phyloP scores from a whole-genome alignment of 805 yeast species.

The Wickerhamomyces sydowiorum region DNA sequence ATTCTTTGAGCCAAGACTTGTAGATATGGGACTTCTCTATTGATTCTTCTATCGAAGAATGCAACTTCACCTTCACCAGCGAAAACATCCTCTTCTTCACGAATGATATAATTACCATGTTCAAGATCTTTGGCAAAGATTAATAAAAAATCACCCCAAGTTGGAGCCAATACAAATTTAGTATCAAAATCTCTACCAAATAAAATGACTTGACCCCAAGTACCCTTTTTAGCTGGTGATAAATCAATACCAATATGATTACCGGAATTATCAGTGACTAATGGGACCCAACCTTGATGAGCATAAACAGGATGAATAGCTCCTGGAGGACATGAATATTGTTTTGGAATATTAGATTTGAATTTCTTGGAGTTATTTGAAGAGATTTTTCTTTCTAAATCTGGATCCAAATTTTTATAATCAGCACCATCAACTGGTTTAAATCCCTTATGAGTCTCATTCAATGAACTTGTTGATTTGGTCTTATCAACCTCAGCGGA shows the following conservation, averaged over 20 bases:
- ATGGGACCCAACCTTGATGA: constrained; percentile 89
- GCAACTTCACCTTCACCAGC: constrained; percentile 72
- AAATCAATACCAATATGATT: constrained; percentile 90
- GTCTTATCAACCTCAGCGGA: constrained; percentile 16
- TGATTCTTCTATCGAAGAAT: constrained; percentile 53
- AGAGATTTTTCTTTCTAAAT: constrained; percentile 17
- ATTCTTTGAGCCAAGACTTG: constrained; percentile 32
- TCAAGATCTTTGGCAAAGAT: constrained; percentile 85
- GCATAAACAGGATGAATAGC: constrained; percentile 73
- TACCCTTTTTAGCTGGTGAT: constrained; percentile 73
- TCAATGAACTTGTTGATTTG: constrained; percentile 16
- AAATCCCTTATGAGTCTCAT: constrained; percentile 13
- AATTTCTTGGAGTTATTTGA: constrained; percentile 26
- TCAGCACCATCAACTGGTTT: constrained; percentile 22
- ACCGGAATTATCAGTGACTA: constrained; percentile 83
- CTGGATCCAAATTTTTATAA: constrained; percentile 10
- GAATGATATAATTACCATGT: constrained; percentile 70
- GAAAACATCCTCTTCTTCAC: constrained; percentile 59
- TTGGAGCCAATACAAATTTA: constrained; percentile 78
- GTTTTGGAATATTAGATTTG: constrained; percentile 39
- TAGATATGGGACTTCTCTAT: constrained; percentile 38
- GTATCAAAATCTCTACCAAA: constrained; percentile 94
- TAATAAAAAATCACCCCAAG: constrained; percentile 85
- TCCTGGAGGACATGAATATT: constrained; percentile 73
- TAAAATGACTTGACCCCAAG: constrained; percentile 85